Percentiles rank a stretch among this genome's conserved stretches.
phyloP scores from a whole-genome alignment of 176 grass and related monocot species.

The Dactylis glomerata region DNA sequence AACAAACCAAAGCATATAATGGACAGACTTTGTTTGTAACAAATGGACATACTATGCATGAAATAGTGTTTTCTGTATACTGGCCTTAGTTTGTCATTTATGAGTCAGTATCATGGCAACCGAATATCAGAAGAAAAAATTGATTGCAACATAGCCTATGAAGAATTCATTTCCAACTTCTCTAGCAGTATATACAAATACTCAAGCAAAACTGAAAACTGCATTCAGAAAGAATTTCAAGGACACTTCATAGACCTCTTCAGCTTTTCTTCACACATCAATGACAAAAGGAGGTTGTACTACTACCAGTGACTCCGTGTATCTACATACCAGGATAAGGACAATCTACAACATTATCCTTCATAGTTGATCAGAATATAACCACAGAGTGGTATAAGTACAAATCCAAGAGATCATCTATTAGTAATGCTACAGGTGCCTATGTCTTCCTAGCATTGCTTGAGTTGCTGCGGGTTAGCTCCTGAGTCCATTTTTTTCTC shows the following conservation, averaged over 20 bases:
- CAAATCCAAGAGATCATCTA: slow-evolving; percentile 20
- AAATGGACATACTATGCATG: background rate
- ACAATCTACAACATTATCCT: slow-evolving; percentile 11
- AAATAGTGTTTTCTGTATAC: background rate
- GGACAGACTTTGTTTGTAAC: background rate
- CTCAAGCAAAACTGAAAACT: slow-evolving; percentile 6
- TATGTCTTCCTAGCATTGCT: slow-evolving; percentile 30
- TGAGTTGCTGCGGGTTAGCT: slow-evolving; percentile 30
- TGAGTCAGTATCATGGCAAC: background rate
- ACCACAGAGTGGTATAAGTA: slow-evolving; percentile 23
- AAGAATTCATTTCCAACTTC: background rate
- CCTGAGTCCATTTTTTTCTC: slow-evolving; percentile 51
- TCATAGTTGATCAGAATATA: slow-evolving; percentile 23
- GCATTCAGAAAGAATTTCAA: background rate
- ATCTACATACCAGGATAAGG: slow-evolving; percentile 9
- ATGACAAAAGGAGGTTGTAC: background rate
- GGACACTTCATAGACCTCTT: background rate
- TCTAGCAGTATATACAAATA: slow-evolving; percentile 9
- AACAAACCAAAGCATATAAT: background rate
- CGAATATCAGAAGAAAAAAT: background rate
- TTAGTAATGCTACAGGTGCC: slow-evolving; percentile 21
- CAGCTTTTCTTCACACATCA: slow-evolving; percentile 12
- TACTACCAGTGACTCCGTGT: background rate
- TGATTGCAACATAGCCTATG: background rate
- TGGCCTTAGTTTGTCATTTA: background rate